Conservation (phyloP, 768 basidiomycete genomes). For the Leccinellum luteum region DNA sequence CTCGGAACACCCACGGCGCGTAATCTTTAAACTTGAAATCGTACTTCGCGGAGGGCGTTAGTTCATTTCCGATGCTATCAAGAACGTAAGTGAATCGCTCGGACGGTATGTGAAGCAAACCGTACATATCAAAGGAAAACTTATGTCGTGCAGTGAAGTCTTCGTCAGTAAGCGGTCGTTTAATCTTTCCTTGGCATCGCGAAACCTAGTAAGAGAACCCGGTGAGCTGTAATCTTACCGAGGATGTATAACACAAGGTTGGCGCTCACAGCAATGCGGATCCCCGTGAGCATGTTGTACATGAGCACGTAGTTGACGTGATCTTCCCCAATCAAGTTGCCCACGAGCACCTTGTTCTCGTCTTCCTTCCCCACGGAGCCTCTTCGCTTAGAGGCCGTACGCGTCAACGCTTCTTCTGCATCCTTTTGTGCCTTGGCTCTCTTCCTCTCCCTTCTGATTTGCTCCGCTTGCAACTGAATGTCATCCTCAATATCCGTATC, state of each 20-base stretch:
- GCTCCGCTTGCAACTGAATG: conserved; percentile 87
- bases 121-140: conserved; percentile 95
- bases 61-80: conserved; percentile 87
- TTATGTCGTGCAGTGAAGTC: conserved; percentile 91
- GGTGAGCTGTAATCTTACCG: conserved; percentile 3
- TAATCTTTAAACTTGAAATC: conserved; percentile 99
- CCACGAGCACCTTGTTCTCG: conserved; percentile 69
- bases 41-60: conserved; percentile 96
- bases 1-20: conserved; percentile 96
- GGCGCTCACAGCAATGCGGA: conserved; percentile 80
- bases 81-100: conserved; percentile 3
- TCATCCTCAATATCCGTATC: conserved; percentile 46
- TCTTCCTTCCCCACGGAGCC: conserved; percentile 32
- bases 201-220: conserved; percentile 62
- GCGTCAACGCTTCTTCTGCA: conserved; percentile 56
- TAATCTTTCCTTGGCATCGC: conserved; percentile 93
- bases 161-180: conserved; percentile 76
- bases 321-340: conserved; percentile 96
- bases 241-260: not conserved
- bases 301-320: conserved; percentile 99
- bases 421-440: conserved; percentile 64
- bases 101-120: not conserved
- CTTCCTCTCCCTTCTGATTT: conserved; percentile 81
- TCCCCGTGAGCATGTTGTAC: conserved; percentile 99
- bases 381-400: conserved; percentile 21